phyloP scores from a whole-genome alignment of 306 rosid genomes.

The Dryas alaskensis region DNA sequence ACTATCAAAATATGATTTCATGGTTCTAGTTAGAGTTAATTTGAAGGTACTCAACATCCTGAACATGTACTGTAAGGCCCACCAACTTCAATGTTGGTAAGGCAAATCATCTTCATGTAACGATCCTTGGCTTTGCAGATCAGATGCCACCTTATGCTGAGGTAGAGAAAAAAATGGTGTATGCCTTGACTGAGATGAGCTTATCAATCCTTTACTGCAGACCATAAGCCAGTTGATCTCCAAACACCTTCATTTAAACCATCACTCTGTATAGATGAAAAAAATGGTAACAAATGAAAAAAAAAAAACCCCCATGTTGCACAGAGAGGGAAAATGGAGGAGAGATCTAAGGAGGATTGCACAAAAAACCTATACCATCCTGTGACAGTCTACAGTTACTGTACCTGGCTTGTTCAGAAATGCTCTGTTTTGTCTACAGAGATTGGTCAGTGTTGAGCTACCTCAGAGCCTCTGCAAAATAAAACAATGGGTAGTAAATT shows the following conservation, averaged over 20 bases:
- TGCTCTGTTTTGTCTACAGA: background rate
- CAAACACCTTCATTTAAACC: background rate
- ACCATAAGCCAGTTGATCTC: background rate
- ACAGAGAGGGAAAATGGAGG: background rate
- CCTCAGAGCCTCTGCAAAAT: background rate
- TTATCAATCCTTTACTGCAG: background rate
- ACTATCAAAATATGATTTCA: no score
- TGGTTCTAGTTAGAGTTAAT: no score
- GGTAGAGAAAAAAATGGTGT: no score
- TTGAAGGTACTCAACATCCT: no score
- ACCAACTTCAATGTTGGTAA: no score
- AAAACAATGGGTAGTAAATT: background rate
- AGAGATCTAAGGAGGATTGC: constrained; percentile 1
- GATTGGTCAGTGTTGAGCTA: background rate
- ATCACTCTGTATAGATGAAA: background rate
- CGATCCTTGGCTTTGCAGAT: no score
- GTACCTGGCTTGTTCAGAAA: background rate
- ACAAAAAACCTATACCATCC: background rate
- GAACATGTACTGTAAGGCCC: no score
- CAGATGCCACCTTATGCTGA: no score
- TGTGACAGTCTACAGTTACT: background rate
- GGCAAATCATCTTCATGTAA: no score
- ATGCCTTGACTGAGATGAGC: no score
- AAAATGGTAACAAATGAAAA: no score
- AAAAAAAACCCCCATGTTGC: no score